phyloP scores from a whole-genome alignment of 2,329 filamentous ascomycete genomes.

The Coniella vitis region DNA sequence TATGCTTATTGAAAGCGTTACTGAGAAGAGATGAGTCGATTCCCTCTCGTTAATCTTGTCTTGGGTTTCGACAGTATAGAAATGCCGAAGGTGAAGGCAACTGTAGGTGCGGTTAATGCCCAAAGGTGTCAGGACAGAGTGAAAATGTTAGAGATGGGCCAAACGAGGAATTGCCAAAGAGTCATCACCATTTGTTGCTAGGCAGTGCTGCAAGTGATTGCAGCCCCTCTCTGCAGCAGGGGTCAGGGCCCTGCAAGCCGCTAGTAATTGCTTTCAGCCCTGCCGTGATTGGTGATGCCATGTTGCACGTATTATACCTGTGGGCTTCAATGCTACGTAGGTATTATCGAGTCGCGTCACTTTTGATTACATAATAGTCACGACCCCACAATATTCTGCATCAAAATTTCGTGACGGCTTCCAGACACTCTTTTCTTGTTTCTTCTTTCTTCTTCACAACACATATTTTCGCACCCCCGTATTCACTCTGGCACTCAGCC shows the following conservation, averaged over 20 bases:
- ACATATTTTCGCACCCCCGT: slow-evolving; percentile 44
- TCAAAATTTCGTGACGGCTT: slow-evolving; percentile 16
- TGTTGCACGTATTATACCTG: too few relatives aligned
- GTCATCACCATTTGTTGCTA: not conserved
- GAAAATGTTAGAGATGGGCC: not conserved
- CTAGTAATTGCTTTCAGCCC: slow-evolving; percentile 3
- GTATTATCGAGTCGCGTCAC: not conserved
- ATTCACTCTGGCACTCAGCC: slow-evolving; percentile 62
- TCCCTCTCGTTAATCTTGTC: not conserved
- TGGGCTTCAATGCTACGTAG: too few relatives aligned
- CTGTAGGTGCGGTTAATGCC: too few relatives aligned
- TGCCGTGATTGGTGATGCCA: not conserved
- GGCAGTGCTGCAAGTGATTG: not conserved
- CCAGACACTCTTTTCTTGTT: not conserved
- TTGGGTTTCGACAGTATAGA: not conserved
- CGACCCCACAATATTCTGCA: slow-evolving; percentile 3
- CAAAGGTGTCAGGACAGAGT: not conserved
- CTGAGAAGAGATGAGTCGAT: not conserved
- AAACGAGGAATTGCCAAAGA: slow-evolving; percentile 2
- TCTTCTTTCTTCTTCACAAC: slow-evolving; percentile 27
- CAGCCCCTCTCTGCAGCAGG: slow-evolving; percentile 5
- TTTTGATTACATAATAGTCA: slow-evolving; percentile 7
- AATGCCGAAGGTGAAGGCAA: not conserved
- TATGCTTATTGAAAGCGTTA: too few relatives aligned
- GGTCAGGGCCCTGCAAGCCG: slow-evolving; percentile 1